These are phyloP conservation scores for Crucibulum laeve DNA, from an alignment of 768 basidiomycete species.

Conservation along the genomic window DNA sequence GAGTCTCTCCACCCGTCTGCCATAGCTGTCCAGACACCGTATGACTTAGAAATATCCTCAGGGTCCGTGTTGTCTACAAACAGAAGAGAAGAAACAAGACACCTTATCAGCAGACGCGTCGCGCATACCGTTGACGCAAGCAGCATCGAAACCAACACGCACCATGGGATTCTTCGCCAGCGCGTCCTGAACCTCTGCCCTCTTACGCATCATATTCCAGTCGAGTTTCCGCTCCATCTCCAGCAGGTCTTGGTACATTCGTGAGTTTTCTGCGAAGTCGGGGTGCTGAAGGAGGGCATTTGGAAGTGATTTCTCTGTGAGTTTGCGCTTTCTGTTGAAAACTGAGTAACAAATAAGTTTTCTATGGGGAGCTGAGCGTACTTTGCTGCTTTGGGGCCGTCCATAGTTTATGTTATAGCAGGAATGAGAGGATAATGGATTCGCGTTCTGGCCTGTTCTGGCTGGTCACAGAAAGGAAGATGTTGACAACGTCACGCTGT, in stretches of 20 bases:
- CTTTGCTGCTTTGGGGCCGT: conserved; percentile 34
- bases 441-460: no score
- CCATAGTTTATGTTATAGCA: conserved; percentile 17
- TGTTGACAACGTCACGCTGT: no score
- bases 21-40: conserved; percentile 82
- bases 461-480: no score
- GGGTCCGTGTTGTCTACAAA: conserved; percentile 71
- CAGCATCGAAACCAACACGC: conserved; percentile 10
- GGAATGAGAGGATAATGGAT: no score
- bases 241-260: conserved; percentile 81
- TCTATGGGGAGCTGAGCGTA: conserved; percentile 8
- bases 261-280: conserved; percentile 75
- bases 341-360: conserved; percentile 1
- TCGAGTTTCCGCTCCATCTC: conserved; percentile 90
- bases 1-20: conserved; percentile 59
- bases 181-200: conserved; percentile 89
- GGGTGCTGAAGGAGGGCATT: conserved; percentile 71
- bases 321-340: conserved; percentile 63
- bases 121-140: not conserved
- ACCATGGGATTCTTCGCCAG: conserved; percentile 71
- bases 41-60: conserved; percentile 86
- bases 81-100: not conserved
- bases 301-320: conserved; percentile 76
- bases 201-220: conserved; percentile 92
- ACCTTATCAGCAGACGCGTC: not conserved